Percentiles rank a stretch among this genome's conserved stretches.
Conservation (phyloP, 2,329 filamentous ascomycete genomes). For the Myriangium duriaei region DNA sequence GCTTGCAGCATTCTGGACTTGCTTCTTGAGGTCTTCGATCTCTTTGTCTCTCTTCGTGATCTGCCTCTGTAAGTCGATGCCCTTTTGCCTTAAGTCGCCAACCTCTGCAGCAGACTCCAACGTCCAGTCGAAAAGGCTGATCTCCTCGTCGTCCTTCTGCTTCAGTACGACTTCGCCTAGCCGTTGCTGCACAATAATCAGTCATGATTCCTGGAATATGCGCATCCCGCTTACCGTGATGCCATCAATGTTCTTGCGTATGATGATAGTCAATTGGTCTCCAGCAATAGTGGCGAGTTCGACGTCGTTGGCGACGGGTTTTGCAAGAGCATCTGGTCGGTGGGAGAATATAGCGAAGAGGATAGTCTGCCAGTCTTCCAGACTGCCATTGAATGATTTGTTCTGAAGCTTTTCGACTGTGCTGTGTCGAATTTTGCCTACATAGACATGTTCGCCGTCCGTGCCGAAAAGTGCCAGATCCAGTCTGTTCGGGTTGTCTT, state of each 20-base stretch:
- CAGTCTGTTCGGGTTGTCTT: background rate
- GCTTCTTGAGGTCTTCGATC: background rate
- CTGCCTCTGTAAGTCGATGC: background rate
- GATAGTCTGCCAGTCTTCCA: background rate
- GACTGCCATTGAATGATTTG: background rate
- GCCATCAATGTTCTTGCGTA: background rate
- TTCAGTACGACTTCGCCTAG: background rate
- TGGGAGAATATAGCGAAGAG: background rate
- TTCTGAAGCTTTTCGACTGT: background rate
- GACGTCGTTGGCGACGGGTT: background rate
- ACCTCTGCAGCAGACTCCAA: background rate
- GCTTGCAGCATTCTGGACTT: background rate
- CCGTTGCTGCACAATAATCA: background rate
- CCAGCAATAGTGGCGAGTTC: background rate
- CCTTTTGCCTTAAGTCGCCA: background rate
- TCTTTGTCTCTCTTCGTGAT: background rate
- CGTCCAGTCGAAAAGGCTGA: background rate
- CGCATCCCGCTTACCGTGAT: background rate
- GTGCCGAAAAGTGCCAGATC: background rate
- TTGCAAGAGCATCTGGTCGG: background rate
- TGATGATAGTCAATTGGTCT: background rate
- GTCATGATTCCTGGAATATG: too few species aligned
- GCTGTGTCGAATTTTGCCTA: background rate
- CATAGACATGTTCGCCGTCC: background rate
- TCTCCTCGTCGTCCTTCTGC: background rate